phyloP scores from a whole-genome alignment of 73 alveolate species.

The Paramecium primaurelia region DNA sequence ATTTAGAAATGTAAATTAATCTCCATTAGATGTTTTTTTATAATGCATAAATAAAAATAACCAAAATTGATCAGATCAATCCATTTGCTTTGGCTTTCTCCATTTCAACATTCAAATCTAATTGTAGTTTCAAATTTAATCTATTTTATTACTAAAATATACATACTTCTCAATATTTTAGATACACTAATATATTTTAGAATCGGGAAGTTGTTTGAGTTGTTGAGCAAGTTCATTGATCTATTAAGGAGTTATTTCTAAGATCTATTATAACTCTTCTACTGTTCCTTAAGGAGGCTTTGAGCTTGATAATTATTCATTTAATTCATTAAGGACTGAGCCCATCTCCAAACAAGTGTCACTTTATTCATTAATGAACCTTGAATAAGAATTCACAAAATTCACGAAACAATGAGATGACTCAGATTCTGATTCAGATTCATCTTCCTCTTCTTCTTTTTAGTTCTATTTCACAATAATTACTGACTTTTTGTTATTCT shows the following conservation, averaged over 20 bases:
- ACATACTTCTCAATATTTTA: conserved; percentile 20
- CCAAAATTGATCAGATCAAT: conserved; percentile 31
- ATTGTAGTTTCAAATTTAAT: background rate
- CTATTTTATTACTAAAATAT: background rate
- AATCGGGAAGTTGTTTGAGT: conserved; percentile 1
- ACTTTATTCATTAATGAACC: background rate
- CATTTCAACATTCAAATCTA: background rate
- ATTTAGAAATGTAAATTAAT: background rate
- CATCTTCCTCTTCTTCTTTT: background rate
- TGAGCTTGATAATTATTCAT: background rate
- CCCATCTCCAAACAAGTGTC: conserved; percentile 36
- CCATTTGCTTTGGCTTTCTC: conserved; percentile 1
- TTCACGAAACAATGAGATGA: conserved; percentile 13
- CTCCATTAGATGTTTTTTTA: background rate
- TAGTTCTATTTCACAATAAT: background rate
- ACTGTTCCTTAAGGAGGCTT: background rate
- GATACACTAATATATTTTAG: conserved; percentile 7
- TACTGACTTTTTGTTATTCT: conserved; percentile 13
- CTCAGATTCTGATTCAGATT: background rate
- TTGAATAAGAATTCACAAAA: conserved; percentile 17
- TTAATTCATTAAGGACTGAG: background rate
- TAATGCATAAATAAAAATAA: conserved; percentile 1
- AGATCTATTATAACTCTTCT: background rate
- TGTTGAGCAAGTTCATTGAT: background rate
- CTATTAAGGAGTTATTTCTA: background rate